Base-by-base conservation (phyloP, 345 rosid genomes). In the Aegle marmelos region DNA sequence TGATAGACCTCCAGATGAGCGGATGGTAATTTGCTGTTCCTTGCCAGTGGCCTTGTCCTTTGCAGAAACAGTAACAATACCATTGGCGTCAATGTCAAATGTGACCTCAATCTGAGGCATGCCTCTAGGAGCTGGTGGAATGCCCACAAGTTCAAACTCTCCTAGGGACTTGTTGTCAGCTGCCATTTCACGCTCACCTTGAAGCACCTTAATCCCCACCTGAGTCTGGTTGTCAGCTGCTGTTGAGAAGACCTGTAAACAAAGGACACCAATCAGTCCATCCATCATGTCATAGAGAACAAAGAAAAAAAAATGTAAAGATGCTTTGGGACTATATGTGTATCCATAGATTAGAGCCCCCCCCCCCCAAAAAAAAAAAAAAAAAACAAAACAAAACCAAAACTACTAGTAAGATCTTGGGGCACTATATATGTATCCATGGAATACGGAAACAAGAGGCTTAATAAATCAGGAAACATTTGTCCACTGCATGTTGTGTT, bases 131-230 rank as follows among this genome's bases (percentile, higher is more conserved):
- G 97, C 92, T 7, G 98, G 97, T 27, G 97, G 98, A 45, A 94
- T 88, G 48, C 97, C 97, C n/a, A 87, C 85, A 67, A 94, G 91
- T 53, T 91, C 97, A 77, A 95, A 93, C 70, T 93, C 97, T 58
- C 98, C 98, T 19, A 93, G 78, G 0, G 83, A 48, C 82, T 95
- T 95, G 91, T 93, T 95, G 84, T 93, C 98, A 6, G 93, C 0
- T 50, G 98, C 93, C 94, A 93, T 90, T 68, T 90, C 97, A n/a
- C 98, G 92, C 76, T 95, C 98, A 21, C 98, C 98, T 70, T 95
- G 98, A 56, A 91, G 95, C 54, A 93, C 98, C 83, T 80, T 93
- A 79, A 93, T 91, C 31, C 97, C 97, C 19, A 93, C 98, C 75
- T 89, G 93, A 10, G 93, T 89, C 86, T 94, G 98, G 77, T 91